A percentile compares a stretch with the other conserved stretches of the same genome.
Conservation (phyloP, 148 eudicot genomes). For the Pharnaceum exiguum region DNA sequence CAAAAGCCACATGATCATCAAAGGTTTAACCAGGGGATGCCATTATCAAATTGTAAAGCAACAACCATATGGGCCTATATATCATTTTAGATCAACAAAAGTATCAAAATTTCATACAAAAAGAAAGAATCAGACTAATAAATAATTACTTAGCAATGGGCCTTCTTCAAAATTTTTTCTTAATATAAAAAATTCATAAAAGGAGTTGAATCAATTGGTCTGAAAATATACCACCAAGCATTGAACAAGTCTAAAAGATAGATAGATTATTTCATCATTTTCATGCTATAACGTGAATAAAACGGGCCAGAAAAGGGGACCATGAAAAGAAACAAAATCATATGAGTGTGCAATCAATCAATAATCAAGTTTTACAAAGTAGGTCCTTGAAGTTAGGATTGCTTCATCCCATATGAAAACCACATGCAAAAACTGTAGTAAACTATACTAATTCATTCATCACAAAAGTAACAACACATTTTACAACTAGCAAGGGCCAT, state of each 20-base stretch:
- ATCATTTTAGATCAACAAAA: constrained; percentile 1
- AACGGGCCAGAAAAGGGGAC: constrained; percentile 11
- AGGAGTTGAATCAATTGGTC: constrained; percentile 16
- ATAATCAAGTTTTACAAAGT: constrained; percentile 10
- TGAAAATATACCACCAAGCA: constrained; percentile 5
- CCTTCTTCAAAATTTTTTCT: constrained; percentile 3
- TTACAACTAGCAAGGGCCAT: constrained; percentile 8
- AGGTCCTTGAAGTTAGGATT: constrained; percentile 16
- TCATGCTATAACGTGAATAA: constrained; percentile 10
- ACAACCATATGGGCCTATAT: constrained; percentile 3
- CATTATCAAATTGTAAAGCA: background rate
- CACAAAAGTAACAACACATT: background rate
- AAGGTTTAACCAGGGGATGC: background rate
- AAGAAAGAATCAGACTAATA: background rate
- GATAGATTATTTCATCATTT: constrained; percentile 10
- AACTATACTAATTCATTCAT: constrained; percentile 7
- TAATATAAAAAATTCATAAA: background rate
- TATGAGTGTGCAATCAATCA: constrained; percentile 8
- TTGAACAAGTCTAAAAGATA: constrained; percentile 21
- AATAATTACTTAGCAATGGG: background rate
- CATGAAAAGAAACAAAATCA: constrained; percentile 18
- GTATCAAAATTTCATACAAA: background rate
- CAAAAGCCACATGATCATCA: background rate
- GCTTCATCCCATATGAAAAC: constrained; percentile 14
- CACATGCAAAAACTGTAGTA: constrained; percentile 14